These are phyloP conservation scores for Dioscorea alata DNA, from an alignment of 106 monocot species.

Conservation along the genomic window DNA sequence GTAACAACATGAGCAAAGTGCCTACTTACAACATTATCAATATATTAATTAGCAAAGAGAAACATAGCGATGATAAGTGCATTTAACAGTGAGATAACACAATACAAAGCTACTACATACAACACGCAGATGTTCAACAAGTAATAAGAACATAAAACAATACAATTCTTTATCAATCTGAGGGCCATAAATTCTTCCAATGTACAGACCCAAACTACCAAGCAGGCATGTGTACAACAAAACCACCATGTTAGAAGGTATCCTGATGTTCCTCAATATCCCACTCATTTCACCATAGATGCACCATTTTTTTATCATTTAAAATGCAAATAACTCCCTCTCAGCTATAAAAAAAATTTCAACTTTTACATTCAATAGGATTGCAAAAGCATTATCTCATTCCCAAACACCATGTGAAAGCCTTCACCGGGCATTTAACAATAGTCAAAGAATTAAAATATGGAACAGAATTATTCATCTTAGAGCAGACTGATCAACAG, in stretches of 20 bases:
- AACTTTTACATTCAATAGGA: background rate
- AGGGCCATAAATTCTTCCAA: background rate
- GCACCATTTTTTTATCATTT: background rate
- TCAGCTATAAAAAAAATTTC: background rate
- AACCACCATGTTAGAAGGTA: background rate
- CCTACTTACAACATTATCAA: background rate
- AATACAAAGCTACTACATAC: too few relatives aligned
- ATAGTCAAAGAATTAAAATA: too few relatives aligned
- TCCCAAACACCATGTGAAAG: too few relatives aligned
- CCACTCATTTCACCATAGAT: background rate
- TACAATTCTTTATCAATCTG: background rate
- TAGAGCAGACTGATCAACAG: background rate
- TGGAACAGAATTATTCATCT: too few relatives aligned
- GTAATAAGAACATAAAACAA: background rate
- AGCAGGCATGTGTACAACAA: background rate
- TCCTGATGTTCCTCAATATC: background rate
- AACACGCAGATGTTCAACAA: too few relatives aligned
- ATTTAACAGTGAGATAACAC: too few relatives aligned
- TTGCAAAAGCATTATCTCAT: too few relatives aligned
- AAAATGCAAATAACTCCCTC: background rate
- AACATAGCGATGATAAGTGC: background rate
- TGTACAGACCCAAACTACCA: background rate
- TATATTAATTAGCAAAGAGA: background rate
- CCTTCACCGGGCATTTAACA: too few relatives aligned
- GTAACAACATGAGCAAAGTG: background rate